Percentiles rank a stretch among this genome's conserved stretches.
Conservation (phyloP, 495 filamentous ascomycete species). For the Xylaria cubensis region DNA sequence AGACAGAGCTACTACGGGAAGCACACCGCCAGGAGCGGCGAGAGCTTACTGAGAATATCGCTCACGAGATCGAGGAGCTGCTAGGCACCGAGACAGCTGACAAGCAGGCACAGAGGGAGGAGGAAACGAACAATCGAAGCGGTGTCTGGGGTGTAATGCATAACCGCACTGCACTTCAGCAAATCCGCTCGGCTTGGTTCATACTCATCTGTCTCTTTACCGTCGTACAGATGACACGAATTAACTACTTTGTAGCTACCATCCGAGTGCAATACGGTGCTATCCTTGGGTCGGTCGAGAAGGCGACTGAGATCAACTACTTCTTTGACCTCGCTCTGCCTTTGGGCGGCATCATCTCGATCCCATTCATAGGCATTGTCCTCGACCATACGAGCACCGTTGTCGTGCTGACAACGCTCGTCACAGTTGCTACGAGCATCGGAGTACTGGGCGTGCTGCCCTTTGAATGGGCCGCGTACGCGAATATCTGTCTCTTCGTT, state of each 20-base stretch:
- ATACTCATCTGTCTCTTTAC: slow-evolving; percentile 86
- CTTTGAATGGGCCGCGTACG: slow-evolving; percentile 71
- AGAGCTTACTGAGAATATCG: slow-evolving; percentile 68
- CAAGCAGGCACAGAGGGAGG: slow-evolving; percentile 58
- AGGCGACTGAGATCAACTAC: slow-evolving; percentile 74
- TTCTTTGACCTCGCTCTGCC: slow-evolving; percentile 92
- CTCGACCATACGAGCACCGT: slow-evolving; percentile 80
- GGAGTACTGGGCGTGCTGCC: slow-evolving; percentile 81
- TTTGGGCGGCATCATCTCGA: slow-evolving; percentile 79
- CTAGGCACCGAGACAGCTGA: slow-evolving; percentile 67
- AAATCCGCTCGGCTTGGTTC: slow-evolving; percentile 88
- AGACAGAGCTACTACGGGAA: slow-evolving; percentile 65
- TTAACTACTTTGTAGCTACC: slow-evolving; percentile 97
- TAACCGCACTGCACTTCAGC: slow-evolving; percentile 69
- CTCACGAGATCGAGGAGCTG: slow-evolving; percentile 75
- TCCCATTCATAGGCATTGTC: slow-evolving; percentile 86
- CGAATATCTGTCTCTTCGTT: slow-evolving; percentile 81
- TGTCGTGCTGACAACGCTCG: slow-evolving; percentile 76
- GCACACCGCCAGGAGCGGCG: slow-evolving; percentile 54
- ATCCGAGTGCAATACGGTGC: slow-evolving; percentile 84
- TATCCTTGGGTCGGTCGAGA: slow-evolving; percentile 65
- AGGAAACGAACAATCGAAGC: slow-evolving; percentile 64
- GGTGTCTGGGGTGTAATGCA: slow-evolving; percentile 94
- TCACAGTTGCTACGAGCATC: slow-evolving; percentile 73
- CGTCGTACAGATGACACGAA: slow-evolving; percentile 88